Evolutionary conservation across 2,329 filamentous ascomycete species (phyloP), one percentile per base, ranked within the genome.

Genomic region (Xenoacremonium recifei): DNA sequence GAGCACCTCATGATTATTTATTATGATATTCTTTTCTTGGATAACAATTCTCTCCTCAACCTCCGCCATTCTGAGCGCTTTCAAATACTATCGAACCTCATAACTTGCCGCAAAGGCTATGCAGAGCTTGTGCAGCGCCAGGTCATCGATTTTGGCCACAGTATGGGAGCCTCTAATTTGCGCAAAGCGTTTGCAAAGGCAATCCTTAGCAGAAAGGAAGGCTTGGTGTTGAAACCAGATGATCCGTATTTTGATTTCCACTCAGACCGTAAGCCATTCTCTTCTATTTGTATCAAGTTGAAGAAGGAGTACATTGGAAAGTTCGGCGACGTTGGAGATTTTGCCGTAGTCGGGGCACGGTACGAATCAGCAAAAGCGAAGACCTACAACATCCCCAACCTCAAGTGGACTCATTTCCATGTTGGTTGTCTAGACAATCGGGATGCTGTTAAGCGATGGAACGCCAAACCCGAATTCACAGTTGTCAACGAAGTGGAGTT

Each of bases 241-340:
- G 80, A 86, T 18, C 82, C 89, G 0, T 96, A 95, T 58, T 87
- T 95, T 48, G 70, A 79, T 41, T 79, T 75, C 49, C 58, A 48
- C 21, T 55, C 56, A 33, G 54, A 50, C 34, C 53, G 54, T 31
- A 52, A 66, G 53, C 48, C 71, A 21, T 70, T 68, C 44, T 58
- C 63, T 3, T 70, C 70, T 12, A 72, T 69, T 42, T 85, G 82
- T 60, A 87, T 96, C 57, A 96, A 96, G 65, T 65, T 96, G 31
- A 96, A 96, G 64, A 89, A 89, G 56, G 88, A 93, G 57, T 95
- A 95, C 55, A 67, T 95, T 27, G 73, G 77, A 19, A 81, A 81
- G 3, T 80, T 92, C 59, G 89, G 89, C 1, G 90, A 95, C 46
- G 80, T 89, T 21, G 87, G 87, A 9, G 91, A 96, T 61, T 87